Percentiles rank a stretch among this genome's conserved stretches.
These are phyloP conservation scores for Lipomyces orientalis DNA, from an alignment of 805 yeast species.

Conservation along the genomic window DNA sequence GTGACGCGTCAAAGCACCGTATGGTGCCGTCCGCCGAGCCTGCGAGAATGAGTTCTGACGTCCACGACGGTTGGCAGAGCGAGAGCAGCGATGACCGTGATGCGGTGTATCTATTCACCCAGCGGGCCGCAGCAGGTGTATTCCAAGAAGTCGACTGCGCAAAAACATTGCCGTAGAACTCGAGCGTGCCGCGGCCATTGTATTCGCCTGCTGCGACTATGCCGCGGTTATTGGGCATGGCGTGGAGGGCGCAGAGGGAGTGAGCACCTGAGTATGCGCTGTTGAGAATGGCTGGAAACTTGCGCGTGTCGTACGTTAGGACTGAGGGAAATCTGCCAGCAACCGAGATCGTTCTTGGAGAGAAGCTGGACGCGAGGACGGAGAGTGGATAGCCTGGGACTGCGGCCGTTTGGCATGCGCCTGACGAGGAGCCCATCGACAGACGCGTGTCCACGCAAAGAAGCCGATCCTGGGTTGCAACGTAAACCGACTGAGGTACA, in stretches of 20 bases:
- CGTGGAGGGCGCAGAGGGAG: conserved; percentile 23
- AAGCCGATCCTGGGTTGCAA: conserved; percentile 8
- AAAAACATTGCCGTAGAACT: conserved; percentile 12
- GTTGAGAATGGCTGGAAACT: conserved; percentile 10
- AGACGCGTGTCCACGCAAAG: conserved; percentile 11
- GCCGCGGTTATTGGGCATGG: conserved; percentile 14
- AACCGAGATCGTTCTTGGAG: conserved; percentile 22
- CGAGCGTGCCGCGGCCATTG: conserved; percentile 38
- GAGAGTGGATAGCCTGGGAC: conserved; percentile 33
- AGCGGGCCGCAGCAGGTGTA: not conserved
- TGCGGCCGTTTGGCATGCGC: conserved; percentile 1
- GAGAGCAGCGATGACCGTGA: conserved; percentile 30
- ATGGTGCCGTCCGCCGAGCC: conserved; percentile 38
- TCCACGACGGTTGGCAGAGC: conserved; percentile 31
- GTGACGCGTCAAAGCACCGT: conserved; percentile 30
- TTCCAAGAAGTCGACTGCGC: not conserved
- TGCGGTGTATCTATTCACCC: conserved; percentile 37
- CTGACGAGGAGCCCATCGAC: conserved; percentile 11
- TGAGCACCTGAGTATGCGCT: conserved; percentile 37
- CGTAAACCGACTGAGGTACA: conserved; percentile 4
- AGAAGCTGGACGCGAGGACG: conserved; percentile 18
- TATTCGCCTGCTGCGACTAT: conserved; percentile 36
- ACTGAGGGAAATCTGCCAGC: conserved; percentile 34
- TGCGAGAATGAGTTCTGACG: conserved; percentile 27
- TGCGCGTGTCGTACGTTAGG: conserved; percentile 29